Base-by-base conservation (phyloP, 2,329 filamentous ascomycete genomes). In the Pseudopithomyces maydicus region DNA sequence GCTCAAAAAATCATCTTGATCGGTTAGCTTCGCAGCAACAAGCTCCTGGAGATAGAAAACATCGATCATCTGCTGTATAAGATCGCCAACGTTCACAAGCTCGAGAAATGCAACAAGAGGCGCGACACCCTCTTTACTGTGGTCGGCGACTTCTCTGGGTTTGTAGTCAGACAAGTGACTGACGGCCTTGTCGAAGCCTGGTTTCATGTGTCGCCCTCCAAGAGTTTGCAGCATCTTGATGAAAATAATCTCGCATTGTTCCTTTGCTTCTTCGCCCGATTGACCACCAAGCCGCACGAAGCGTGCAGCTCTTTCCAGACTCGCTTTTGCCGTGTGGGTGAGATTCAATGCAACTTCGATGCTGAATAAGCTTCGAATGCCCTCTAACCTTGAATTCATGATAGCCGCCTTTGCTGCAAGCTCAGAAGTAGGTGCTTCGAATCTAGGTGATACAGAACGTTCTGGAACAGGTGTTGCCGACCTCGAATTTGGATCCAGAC, bases 61-160 rank as follows among this genome's bases (percentile, higher is more conserved):
- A 73, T 99, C 95, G 56, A 99, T 87, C 95, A 99, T 99, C 75
- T 99, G 95, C 57, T 96, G 92, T 67, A 99, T 99, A 56, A 99
- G 83, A 74, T 99, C 95, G 56, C 95, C 95, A 0, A 99, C 94
- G 72, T 99, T 99, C 74, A 99, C 95, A 26, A 99, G 85, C 78
- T 99, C 95, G 59, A 99, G 87, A 69, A 99, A 99, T 0, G 91
- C 97, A 44, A 97, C 92, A 3, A 99, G 84, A 1, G 95, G 95
- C 53, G 92, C 92, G 7, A 97, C 93, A 0, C 90, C 91, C 33
- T 85, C 81, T 62, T 88, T 82, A 67, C 85, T 85, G 63, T 90
- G 87, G 61, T 90, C 87, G 68, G 80, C 90, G 32, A 91, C 88
- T 63, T 96, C 90, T 15, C 93, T 88, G 39, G 95, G 92, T 68